Evolutionary conservation across 1,284 basidiomycete genomes (phyloP).

Genomic region (Caloboletus firmus): DNA sequence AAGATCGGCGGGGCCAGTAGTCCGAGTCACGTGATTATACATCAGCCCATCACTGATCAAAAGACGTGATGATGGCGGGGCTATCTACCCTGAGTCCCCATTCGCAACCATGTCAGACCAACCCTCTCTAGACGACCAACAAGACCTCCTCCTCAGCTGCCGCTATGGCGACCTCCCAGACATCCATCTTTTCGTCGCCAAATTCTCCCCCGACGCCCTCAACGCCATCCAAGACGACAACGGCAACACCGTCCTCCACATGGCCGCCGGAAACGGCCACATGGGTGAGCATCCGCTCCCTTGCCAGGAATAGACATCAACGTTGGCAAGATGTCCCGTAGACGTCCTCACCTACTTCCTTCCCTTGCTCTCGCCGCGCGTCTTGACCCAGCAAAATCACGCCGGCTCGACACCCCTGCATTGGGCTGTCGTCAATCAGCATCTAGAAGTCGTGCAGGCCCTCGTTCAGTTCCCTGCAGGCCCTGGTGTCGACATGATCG

Average conservation of each 20-base stretch:
- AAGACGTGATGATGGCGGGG: no score
- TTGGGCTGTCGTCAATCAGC: slow-evolving; percentile 85
- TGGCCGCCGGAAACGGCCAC: slow-evolving; percentile 86
- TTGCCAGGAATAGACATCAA: slow-evolving; percentile 30
- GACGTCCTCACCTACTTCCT: slow-evolving; percentile 74
- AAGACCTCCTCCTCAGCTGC: slow-evolving; percentile 78
- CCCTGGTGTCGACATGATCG: slow-evolving; percentile 65
- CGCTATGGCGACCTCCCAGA: slow-evolving; percentile 86
- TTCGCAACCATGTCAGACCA: background rate
- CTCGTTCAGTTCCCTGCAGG: slow-evolving; percentile 61
- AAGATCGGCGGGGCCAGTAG: no score
- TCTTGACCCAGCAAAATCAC: slow-evolving; percentile 5
- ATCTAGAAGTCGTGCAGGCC: slow-evolving; percentile 64
- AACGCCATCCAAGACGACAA: slow-evolving; percentile 64
- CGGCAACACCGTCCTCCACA: slow-evolving; percentile 79
- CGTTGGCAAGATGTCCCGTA: slow-evolving; percentile 48
- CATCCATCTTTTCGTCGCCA: slow-evolving; percentile 61
- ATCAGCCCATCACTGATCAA: background rate
- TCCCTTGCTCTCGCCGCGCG: slow-evolving; percentile 54
- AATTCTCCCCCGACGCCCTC: slow-evolving; percentile 59
- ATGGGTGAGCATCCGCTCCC: slow-evolving; percentile 51
- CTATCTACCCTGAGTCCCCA: no score
- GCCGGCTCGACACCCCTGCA: slow-evolving; percentile 81
- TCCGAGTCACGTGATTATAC: background rate
- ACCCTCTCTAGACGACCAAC: slow-evolving; percentile 57